Percentiles rank a stretch among this genome's conserved stretches.
Conservation (phyloP, 2,329 filamentous ascomycete genomes). For the Fusarium nisikadoi region DNA sequence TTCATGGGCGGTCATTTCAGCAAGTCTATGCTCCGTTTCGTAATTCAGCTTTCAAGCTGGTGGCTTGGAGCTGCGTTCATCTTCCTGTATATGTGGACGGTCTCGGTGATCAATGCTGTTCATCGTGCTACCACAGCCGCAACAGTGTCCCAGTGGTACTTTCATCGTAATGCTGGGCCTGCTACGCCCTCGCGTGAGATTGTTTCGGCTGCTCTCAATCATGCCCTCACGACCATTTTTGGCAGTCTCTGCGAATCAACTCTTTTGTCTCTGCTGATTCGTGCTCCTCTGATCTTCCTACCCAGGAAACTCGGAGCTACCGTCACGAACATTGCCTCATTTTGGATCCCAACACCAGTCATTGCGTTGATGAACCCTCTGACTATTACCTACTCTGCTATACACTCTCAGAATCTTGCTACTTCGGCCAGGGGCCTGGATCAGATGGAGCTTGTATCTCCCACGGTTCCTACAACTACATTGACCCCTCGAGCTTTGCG, state of each 20-base stretch:
- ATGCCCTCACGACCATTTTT: conserved; percentile 87
- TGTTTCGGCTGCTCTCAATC: conserved; percentile 82
- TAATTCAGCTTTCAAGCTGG: conserved; percentile 91
- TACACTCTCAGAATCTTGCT: conserved; percentile 86
- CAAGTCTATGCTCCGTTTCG: conserved; percentile 70
- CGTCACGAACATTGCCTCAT: conserved; percentile 79
- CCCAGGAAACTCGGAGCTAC: conserved; percentile 74
- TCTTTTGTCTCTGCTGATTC: conserved; percentile 80
- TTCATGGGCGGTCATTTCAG: conserved; percentile 92
- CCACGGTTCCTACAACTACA: conserved; percentile 78
- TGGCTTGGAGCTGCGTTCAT: conserved; percentile 95
- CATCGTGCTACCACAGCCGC: conserved; percentile 93
- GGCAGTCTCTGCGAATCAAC: conserved; percentile 93
- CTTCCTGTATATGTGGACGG: conserved; percentile 94
- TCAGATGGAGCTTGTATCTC: conserved; percentile 83
- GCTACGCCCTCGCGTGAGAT: conserved; percentile 82
- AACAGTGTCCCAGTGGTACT: conserved; percentile 99
- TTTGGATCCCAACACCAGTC: conserved; percentile 85
- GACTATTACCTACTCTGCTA: conserved; percentile 90
- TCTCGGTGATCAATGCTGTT: conserved; percentile 86
- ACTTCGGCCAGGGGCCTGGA: conserved; percentile 82
- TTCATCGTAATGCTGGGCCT: conserved; percentile 87
- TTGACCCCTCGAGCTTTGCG: conserved; percentile 66
- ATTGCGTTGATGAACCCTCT: conserved; percentile 89
- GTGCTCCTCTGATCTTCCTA: conserved; percentile 85